These are phyloP conservation scores for Penicillium sp. DNA, from an alignment of 2,329 filamentous ascomycete species.

Conservation along the genomic window DNA sequence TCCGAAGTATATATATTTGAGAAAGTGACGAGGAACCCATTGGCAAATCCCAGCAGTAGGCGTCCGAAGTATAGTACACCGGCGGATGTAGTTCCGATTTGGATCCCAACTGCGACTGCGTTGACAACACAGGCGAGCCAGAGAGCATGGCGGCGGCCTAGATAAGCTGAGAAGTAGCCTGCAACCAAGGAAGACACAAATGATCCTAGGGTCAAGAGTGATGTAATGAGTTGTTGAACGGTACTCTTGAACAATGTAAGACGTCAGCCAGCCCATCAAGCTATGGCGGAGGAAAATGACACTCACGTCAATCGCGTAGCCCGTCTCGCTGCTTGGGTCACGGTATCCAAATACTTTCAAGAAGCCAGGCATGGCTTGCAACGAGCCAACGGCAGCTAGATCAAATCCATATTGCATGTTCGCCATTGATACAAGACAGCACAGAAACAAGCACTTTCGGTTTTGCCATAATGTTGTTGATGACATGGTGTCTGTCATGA, in stretches of 20 bases:
- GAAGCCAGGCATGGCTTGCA: constrained; percentile 56
- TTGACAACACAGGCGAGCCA: constrained; percentile 52
- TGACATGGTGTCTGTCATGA: constrained; percentile 4
- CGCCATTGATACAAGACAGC: constrained; percentile 16
- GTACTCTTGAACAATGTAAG: constrained; percentile 35
- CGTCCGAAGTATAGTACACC: constrained; percentile 49
- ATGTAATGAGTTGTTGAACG: constrained; percentile 56
- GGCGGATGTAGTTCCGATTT: constrained; percentile 44
- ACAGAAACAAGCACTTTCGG: constrained; percentile 17
- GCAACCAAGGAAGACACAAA: constrained; percentile 53
- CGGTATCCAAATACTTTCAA: constrained; percentile 53
- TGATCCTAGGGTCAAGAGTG: constrained; percentile 52
- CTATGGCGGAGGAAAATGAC: background rate
- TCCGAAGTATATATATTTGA: constrained; percentile 53
- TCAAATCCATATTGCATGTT: constrained; percentile 52
- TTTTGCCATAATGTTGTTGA: constrained; percentile 20
- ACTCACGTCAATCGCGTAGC: constrained; percentile 21
- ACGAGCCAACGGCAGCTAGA: constrained; percentile 46
- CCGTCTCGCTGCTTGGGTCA: constrained; percentile 34
- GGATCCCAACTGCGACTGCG: constrained; percentile 45
- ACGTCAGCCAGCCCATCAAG: too few species aligned
- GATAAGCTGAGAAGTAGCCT: constrained; percentile 49
- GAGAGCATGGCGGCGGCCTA: constrained; percentile 49
- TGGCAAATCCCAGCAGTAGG: constrained; percentile 46
- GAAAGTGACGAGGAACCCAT: constrained; percentile 49